Conservation (phyloP, 176 grass and related monocot genomes). For the Zoysia pacifica region DNA sequence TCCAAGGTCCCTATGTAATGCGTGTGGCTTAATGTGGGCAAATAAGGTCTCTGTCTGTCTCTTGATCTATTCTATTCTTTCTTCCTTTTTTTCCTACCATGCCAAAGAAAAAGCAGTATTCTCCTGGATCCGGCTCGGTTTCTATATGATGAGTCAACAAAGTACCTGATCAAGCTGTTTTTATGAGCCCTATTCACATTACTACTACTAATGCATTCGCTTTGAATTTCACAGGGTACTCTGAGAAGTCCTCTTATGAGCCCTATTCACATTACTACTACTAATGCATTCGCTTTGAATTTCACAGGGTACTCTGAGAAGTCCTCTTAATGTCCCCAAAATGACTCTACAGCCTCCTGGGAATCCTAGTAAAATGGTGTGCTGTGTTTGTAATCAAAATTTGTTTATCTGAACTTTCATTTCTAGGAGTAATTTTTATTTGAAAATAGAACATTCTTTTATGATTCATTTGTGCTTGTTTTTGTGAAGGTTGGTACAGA, state of each 20-base stretch:
- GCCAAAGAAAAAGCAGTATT: conserved; percentile 16
- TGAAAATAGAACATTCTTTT: conserved; percentile 1
- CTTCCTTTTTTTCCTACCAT: background rate
- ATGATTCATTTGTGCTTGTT: conserved; percentile 12
- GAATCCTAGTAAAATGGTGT: conserved; percentile 50
- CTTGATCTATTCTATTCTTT: conserved; percentile 22
- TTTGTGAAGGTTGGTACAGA: conserved; percentile 23
- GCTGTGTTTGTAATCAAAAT: conserved; percentile 17
- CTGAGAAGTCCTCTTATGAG: conserved; percentile 51
- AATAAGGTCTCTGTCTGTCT: conserved; percentile 56
- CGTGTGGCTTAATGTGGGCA: conserved; percentile 75
- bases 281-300: conserved; percentile 3
- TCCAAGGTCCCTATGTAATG: conserved; percentile 71
- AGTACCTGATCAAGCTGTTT: conserved; percentile 4
- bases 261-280: conserved; percentile 13
- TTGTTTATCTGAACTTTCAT: background rate
- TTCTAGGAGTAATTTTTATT: background rate
- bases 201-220: background rate
- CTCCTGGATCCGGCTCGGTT: background rate
- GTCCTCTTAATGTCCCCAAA: conserved; percentile 53
- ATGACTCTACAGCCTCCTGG: conserved; percentile 40
- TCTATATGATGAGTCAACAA: background rate
- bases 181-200: conserved; percentile 26
- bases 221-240: conserved; percentile 53
- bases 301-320: conserved; percentile 67